Base-by-base conservation (phyloP, 441 rosid genomes). In the Raphanus hybrid region DNA sequence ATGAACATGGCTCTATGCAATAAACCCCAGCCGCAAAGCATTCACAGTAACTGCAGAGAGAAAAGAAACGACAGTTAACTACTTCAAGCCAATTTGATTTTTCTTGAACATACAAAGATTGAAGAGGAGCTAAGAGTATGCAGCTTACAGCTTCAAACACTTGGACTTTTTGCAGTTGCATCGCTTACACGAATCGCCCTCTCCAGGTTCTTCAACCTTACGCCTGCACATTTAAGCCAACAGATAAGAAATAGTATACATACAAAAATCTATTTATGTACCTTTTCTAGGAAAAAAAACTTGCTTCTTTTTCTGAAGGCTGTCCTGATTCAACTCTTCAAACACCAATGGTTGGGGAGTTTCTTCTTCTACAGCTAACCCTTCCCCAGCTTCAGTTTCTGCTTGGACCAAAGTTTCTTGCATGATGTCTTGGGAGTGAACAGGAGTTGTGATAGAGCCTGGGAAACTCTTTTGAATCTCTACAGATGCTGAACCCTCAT, bases 91-190 rank as follows among this genome's bases (percentile, higher is more conserved):
- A 70, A 59, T 14, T 52, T 35, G 27, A 58, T 14, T 1, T 15
- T 67, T 45, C 5, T 23, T 8, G 14, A 52, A 63, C 57, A 52
- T 60, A 16, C 10, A 64, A 61, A 18, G 14, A 54, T 20, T 60
- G 32, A 32, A 10, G 74, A 80, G 55, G 18, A 48, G 43, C 43
- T 32, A 50, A 11, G 54, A 69, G 14, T 52, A 50, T 23, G 34
- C 54, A 62, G 85, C 97, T 90, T 86, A 92, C 99, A 96, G 99
- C 83, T 96, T 96, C 92, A 96, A 85, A 78, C 99, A 96, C 85
- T 92, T 93, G 3, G 99, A 96, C 79, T 93, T 96, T 87, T 92
- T 96, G 84, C 99, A 96, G 85, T 93, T 96, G 82, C 99, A 96
- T 37, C 99, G 94, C 83, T 93, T 96, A 84, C 99, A 96, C 57